Base-by-base conservation (phyloP, 2,329 filamentous ascomycete genomes). In the Falciphora oryzae region DNA sequence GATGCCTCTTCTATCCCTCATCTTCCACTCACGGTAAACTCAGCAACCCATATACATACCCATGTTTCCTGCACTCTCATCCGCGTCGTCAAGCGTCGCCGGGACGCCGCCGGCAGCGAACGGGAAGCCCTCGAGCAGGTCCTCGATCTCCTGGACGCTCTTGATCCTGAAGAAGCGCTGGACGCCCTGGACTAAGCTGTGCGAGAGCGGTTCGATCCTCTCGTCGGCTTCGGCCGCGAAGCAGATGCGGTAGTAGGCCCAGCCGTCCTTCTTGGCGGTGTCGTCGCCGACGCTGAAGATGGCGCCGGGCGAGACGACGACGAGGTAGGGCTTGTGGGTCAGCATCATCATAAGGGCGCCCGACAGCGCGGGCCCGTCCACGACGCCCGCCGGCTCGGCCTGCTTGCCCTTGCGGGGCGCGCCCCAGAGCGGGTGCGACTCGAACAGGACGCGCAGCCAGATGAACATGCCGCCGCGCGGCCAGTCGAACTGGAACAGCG, bases 391-490 rank as follows among this genome's bases (percentile, higher is more conserved):
- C 13, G 44, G 44, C 31, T 57, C 44, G 44, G 22, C 44, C 28
- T 31, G 68, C n/a, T 60, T 64, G 28, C 63, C 65, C 29, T 71
- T 67, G 31, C 75, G 73, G 58, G 70, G 68, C 3, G 74, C 74
- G 63, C 74, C 71, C 73, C 80, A 88, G 18, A 96, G 81, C 16
- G 92, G 91, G 72, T 97, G 93, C 2, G 81, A 79, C 64, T 89
- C 84, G 70, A 93, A 89, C 73, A 87, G 82, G 66, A 95, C 77
- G 65, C 85, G 83, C 4, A 96, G 71, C 93, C 93, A 97, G 65
- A 96, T 77, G 75, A 97, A 97, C 93, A 97, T 97, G 72, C 93
- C 93, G 50, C 89, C 93, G 32, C 90, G 85, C 1, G 93, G 93
- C 83, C 90, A 92, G 69, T 84, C 77, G 73, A 96, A 97, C 59